A percentile compares a stretch with the other conserved stretches of the same genome.
These are phyloP conservation scores for Plasmodium cynomolgi DNA, from an alignment of 169 alveolate genomes.

Conservation along the genomic window DNA sequence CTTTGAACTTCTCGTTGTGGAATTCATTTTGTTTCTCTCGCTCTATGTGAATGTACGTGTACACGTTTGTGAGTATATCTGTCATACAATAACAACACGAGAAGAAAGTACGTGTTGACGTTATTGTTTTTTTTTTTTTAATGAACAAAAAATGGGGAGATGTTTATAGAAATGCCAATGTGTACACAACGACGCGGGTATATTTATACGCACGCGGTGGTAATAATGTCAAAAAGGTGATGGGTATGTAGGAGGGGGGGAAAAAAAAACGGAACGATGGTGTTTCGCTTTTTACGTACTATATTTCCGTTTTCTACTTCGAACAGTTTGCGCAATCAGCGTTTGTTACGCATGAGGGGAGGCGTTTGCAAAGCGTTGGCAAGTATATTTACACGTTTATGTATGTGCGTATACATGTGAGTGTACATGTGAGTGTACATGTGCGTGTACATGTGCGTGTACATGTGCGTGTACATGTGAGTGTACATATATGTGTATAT, in stretches of 20 bases:
- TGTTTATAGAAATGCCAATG: not conserved
- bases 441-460: not conserved
- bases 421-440: not conserved
- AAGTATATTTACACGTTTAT: not conserved
- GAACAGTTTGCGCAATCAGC: not conserved
- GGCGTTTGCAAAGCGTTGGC: not conserved
- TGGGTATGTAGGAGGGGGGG: not conserved
- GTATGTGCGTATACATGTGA: not conserved
- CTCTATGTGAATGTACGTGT: not conserved
- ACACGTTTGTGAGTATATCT: not conserved
- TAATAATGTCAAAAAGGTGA: not conserved
- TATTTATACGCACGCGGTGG: not conserved
- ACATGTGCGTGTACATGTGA: not conserved
- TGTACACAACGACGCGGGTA: not conserved
- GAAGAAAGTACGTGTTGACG: not conserved
- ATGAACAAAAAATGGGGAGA: not conserved
- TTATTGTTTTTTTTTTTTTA: not conserved
- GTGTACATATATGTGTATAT: not conserved
- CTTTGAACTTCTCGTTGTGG: slow-evolving; percentile 58
- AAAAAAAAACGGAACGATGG: not conserved
- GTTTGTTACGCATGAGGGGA: not conserved
- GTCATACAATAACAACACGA: not conserved
- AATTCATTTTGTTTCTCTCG: slow-evolving; percentile 7
- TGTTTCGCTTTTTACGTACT: not conserved
- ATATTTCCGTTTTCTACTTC: slow-evolving; percentile 5